Evolutionary conservation across 257 asterid genomes (phyloP), one percentile per base, ranked within the genome.

Genomic region (Fraxinus pennsylvanica): DNA sequence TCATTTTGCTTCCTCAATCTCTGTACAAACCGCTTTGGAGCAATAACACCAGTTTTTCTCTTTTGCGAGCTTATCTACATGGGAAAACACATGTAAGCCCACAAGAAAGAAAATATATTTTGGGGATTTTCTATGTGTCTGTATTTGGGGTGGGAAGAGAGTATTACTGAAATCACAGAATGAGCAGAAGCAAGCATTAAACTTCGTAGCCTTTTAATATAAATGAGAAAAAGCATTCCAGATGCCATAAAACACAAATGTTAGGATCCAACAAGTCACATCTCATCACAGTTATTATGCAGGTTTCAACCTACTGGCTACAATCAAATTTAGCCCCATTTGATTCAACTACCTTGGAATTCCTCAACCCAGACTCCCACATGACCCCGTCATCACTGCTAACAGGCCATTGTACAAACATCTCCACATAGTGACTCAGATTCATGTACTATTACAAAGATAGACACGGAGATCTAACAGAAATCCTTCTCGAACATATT

Each of bases 11-110:
- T 94, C 87, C 86, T 92, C 85, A 94, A 84, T 83, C 95, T 89
- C 81, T 92, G 98, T 45, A 94, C 96, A 68, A 94, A 94, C 78
- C 98, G 98, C 87, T 91, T 94, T 33, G 98, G 98, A 76, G 96
- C 92, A 75, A 92, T 87, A 76, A 94, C 97, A 25, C 98, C 98
- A 43, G 98, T 94, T 83, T 94, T 94, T 79, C 87, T 94, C 92
- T 92, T 94, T 78, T 90, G 96, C 1, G 96, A 92, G 91, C 88
- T 92, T 83, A 94, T 92, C 98, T 94, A 84, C 82, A 88, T 19
- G 50, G 68, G 77, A 78, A 80, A 75, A 73, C 74, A 77, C 2
- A 0, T 9, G 68, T 61, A 22, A 61, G 68, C 68, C 68, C 27
- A 45, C 71, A 78, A 6, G 36, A 54, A 36, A 50, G 36, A 8